phyloP scores from a whole-genome alignment of 106 monocot genomes.

The Cymbidium sinense region DNA sequence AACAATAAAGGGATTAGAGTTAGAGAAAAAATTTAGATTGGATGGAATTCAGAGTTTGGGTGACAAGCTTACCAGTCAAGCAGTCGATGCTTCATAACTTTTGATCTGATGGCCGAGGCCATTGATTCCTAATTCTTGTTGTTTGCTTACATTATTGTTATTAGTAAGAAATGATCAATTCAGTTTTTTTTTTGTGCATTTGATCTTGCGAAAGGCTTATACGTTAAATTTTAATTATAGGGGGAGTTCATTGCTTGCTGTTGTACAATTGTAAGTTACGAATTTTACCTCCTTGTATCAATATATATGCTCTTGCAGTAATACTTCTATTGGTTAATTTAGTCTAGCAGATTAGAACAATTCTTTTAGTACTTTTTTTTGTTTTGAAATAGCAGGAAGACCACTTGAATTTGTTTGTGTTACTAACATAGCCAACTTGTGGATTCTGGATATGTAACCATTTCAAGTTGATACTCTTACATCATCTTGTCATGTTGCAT shows the following conservation, averaged over 20 bases:
- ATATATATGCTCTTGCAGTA: background rate
- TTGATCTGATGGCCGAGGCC: background rate
- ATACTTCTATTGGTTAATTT: background rate
- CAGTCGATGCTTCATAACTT: conserved; percentile 1
- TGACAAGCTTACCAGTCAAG: conserved; percentile 4
- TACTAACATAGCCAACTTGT: background rate
- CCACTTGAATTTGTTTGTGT: background rate
- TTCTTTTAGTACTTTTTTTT: background rate
- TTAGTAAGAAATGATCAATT: background rate
- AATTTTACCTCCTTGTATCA: background rate
- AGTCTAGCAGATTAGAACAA: background rate
- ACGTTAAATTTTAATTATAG: background rate
- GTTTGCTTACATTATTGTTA: background rate
- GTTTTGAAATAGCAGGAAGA: background rate
- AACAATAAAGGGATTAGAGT: conserved; percentile 10
- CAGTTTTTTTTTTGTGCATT: background rate
- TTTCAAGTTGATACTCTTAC: too few relatives aligned
- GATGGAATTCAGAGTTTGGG: conserved; percentile 12
- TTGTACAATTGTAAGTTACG: background rate
- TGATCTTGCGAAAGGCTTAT: background rate
- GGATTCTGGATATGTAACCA: too few relatives aligned
- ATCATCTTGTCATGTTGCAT: too few relatives aligned
- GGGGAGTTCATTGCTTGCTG: too few relatives aligned
- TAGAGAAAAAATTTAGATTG: conserved; percentile 3
- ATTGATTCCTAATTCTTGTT: conserved; percentile 1